phyloP scores from a whole-genome alignment of 345 rosid genomes.

The Dipteronia dyeriana region DNA sequence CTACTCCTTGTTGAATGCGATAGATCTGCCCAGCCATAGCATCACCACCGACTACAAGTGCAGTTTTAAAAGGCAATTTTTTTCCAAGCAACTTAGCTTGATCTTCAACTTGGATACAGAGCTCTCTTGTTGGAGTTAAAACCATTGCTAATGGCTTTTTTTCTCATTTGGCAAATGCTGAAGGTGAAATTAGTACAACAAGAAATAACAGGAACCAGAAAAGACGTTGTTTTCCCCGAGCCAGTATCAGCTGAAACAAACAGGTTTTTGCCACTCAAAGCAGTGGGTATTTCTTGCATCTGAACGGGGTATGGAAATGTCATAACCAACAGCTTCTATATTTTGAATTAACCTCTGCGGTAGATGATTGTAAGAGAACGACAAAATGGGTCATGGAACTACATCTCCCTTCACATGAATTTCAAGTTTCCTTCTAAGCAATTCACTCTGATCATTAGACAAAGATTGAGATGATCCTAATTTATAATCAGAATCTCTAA shows the following conservation, averaged over 20 bases:
- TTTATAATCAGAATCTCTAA: constrained; percentile 44
- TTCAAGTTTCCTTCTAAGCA: constrained; percentile 68
- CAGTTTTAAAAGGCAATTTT: constrained; percentile 91
- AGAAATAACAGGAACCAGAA: constrained; percentile 73
- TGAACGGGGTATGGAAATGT: constrained; percentile 82
- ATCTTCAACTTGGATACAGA: constrained; percentile 84
- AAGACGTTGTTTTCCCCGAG: constrained; percentile 88
- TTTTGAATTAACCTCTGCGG: constrained; percentile 66
- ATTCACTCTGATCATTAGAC: constrained; percentile 40
- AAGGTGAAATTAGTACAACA: constrained; percentile 47
- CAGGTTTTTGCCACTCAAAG: constrained; percentile 61
- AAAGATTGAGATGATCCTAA: constrained; percentile 26
- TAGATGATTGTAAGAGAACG: constrained; percentile 56
- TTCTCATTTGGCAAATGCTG: constrained; percentile 32
- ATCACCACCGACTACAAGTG: constrained; percentile 93
- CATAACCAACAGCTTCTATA: constrained; percentile 71
- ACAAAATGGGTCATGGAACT: constrained; percentile 59
- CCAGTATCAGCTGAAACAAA: constrained; percentile 92
- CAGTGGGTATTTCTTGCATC: constrained; percentile 89
- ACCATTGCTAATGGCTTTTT: constrained; percentile 63
- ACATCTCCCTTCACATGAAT: constrained; percentile 61
- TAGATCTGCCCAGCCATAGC: constrained; percentile 81
- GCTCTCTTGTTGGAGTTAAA: constrained; percentile 89
- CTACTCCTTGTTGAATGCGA: constrained; percentile 83
- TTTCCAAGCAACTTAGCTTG: constrained; percentile 90